Base-by-base conservation (phyloP, 139 green algal species). In the Pleodorina starrii region DNA sequence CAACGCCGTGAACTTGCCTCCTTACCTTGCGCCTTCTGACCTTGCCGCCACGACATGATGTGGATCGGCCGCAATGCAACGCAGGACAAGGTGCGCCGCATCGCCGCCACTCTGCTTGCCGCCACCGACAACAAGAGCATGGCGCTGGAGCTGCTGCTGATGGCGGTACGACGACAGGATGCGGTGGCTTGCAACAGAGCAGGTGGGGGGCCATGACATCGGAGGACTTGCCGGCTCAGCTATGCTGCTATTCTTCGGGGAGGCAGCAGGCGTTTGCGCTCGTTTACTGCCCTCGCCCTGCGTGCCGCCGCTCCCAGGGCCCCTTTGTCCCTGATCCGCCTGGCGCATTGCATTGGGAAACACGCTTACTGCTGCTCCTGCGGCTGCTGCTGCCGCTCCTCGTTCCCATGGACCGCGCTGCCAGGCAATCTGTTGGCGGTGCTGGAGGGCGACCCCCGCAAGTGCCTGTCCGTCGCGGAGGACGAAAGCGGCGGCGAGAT, bases 141-240 rank as follows among this genome's bases (percentile, higher is more conserved):
- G 63, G 32, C 32, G 19, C 66, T 79, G 46, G 82, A 88, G 17
- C 17, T n/a, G 44, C 82, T 88, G 82, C 48, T 88, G 21, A 46
- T 77, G 82, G 82, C 82, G 19, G 60, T 88, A n/a, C 63, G 82
- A 23, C 63, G 82, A 23, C 32, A 88, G 66, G 82, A 79, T n/a
- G 44, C 63, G 0, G 82, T 88, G 44, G 60, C 82, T 2, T 88
- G 82, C 82, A 79, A 79, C 82, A 69, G 43, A 63, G 82, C 82
- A 42, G 63, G 82, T 88, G 82, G 2, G 63, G n/a, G 14, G 74
- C 2, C 2, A n/a, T n/a, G n/a, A n/a, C n/a, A n/a, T n/a, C n/a
- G n/a, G n/a, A n/a, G n/a, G n/a, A n/a, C n/a, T n/a, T n/a, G n/a
- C n/a, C n/a, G n/a, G n/a, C n/a, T n/a, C n/a, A n/a, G n/a, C n/a